Percentiles rank a stretch among this genome's conserved stretches.
These are phyloP conservation scores for Fusarium heterosporum DNA, from an alignment of 2,329 filamentous ascomycete species.

Conservation along the genomic window DNA sequence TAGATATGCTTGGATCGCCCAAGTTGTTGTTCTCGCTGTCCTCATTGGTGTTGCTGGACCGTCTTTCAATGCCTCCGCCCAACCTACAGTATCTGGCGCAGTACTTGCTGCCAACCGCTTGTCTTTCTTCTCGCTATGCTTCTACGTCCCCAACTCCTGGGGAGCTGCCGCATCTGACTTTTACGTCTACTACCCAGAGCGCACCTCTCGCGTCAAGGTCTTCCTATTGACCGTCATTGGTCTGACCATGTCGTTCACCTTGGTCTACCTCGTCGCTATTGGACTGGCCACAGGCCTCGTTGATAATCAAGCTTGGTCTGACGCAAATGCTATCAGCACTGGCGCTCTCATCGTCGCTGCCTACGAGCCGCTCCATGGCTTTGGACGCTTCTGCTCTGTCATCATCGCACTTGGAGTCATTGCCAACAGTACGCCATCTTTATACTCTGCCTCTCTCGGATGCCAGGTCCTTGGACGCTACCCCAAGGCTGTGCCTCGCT, in stretches of 20 bases:
- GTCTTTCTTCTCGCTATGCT: constrained; percentile 76
- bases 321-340: constrained; percentile 63
- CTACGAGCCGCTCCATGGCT: constrained; percentile 64
- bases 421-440: constrained; percentile 66
- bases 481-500: constrained; percentile 64
- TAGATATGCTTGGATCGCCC: constrained; percentile 64
- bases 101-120: constrained; percentile 70
- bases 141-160: constrained; percentile 68
- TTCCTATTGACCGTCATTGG: constrained; percentile 78
- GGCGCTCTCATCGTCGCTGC: constrained; percentile 69
- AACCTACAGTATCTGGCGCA: constrained; percentile 69
- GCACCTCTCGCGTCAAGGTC: constrained; percentile 68
- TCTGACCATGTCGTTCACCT: constrained; percentile 69
- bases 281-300: constrained; percentile 64
- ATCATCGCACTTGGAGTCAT: constrained; percentile 66
- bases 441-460: constrained; percentile 69
- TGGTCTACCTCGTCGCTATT: constrained; percentile 74
- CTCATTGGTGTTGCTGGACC: constrained; percentile 73
- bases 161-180: constrained; percentile 81
- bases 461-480: constrained; percentile 69
- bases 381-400: constrained; percentile 68
- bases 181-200: constrained; percentile 79
- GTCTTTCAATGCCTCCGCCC: constrained; percentile 73
- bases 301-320: constrained; percentile 62
- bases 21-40: constrained; percentile 81